phyloP scores from a whole-genome alignment of 345 rosid species.

The Lumnitzera racemosa region DNA sequence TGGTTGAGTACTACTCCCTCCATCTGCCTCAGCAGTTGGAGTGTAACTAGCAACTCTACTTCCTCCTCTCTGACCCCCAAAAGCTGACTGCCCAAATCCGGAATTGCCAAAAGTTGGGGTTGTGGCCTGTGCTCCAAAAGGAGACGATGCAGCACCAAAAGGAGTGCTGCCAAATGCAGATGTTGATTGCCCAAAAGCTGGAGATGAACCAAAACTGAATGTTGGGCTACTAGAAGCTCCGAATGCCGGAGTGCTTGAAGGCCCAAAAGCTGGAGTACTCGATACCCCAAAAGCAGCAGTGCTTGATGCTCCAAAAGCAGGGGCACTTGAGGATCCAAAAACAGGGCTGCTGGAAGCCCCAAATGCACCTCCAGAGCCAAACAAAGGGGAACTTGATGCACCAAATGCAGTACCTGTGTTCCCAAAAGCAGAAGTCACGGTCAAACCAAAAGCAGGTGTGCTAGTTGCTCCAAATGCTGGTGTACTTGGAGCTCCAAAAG shows the following conservation, averaged over 20 bases:
- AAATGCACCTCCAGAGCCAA: slow-evolving; percentile 10
- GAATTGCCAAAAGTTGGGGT: slow-evolving; percentile 60
- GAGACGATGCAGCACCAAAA: slow-evolving; percentile 49
- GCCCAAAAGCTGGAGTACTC: slow-evolving; percentile 24
- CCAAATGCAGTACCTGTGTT: slow-evolving; percentile 48
- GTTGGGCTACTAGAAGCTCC: slow-evolving; percentile 41
- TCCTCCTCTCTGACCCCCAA: slow-evolving; percentile 76
- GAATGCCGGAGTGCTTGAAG: slow-evolving; percentile 16
- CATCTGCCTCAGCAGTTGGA: slow-evolving; percentile 58
- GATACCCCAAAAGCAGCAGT: slow-evolving; percentile 17
- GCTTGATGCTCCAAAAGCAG: slow-evolving; percentile 11
- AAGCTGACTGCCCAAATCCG: slow-evolving; percentile 60
- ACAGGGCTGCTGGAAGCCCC: slow-evolving; percentile 18
- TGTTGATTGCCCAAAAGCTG: slow-evolving; percentile 70
- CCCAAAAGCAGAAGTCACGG: slow-evolving; percentile 40
- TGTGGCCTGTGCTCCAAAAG: slow-evolving; percentile 60
- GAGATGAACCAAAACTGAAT: slow-evolving; percentile 54
- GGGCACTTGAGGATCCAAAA: slow-evolving; percentile 21
- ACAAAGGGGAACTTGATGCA: slow-evolving; percentile 30
- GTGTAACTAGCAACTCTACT: slow-evolving; percentile 66
- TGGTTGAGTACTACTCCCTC: slow-evolving; percentile 38
- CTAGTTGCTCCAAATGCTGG: slow-evolving; percentile 45
- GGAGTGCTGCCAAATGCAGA: slow-evolving; percentile 71
- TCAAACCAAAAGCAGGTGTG: slow-evolving; percentile 24
- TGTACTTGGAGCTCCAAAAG: slow-evolving; percentile 38